These are phyloP conservation scores for Diaporthe sp. DNA, from an alignment of 2,329 filamentous ascomycete genomes.

Conservation along the genomic window DNA sequence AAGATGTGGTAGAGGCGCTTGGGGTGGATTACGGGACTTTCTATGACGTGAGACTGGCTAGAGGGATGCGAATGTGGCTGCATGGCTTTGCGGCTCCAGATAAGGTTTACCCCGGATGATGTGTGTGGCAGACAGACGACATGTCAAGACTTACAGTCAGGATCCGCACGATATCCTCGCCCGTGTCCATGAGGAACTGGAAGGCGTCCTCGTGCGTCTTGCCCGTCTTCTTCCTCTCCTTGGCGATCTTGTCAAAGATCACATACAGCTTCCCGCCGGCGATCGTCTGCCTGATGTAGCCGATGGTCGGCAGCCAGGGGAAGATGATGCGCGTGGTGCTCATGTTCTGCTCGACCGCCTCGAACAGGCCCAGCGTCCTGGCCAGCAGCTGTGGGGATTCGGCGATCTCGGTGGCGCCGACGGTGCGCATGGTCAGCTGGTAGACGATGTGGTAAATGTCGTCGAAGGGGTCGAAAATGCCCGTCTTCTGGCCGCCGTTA, in stretches of 20 bases:
- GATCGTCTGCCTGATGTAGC: constrained; percentile 58
- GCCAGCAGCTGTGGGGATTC: constrained; percentile 58
- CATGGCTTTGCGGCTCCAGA: neutral
- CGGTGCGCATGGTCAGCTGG: constrained; percentile 69
- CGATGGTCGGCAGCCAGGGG: constrained; percentile 63
- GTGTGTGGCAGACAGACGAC: neutral
- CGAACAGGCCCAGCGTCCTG: constrained; percentile 60
- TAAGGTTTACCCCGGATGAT: neutral
- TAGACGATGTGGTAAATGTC: constrained; percentile 67
- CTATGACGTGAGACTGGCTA: neutral
- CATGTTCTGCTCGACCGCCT: constrained; percentile 59
- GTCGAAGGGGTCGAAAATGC: constrained; percentile 66
- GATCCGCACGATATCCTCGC: constrained; percentile 59
- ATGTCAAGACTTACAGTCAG: constrained; percentile 52
- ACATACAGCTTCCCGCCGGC: constrained; percentile 63
- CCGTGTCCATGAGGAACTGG: constrained; percentile 67
- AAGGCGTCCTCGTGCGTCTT: constrained; percentile 63
- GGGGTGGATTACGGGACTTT: no score
- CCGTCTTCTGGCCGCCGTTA: constrained; percentile 43
- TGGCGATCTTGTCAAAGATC: constrained; percentile 62
- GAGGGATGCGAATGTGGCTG: neutral
- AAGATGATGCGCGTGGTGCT: constrained; percentile 65
- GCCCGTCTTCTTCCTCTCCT: constrained; percentile 58
- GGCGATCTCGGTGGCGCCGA: constrained; percentile 68
- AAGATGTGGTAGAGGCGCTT: neutral